A percentile compares a stretch with the other conserved stretches of the same genome.
Evolutionary conservation across 148 eudicot species (phyloP).

Genomic region (Spergularia marina): DNA sequence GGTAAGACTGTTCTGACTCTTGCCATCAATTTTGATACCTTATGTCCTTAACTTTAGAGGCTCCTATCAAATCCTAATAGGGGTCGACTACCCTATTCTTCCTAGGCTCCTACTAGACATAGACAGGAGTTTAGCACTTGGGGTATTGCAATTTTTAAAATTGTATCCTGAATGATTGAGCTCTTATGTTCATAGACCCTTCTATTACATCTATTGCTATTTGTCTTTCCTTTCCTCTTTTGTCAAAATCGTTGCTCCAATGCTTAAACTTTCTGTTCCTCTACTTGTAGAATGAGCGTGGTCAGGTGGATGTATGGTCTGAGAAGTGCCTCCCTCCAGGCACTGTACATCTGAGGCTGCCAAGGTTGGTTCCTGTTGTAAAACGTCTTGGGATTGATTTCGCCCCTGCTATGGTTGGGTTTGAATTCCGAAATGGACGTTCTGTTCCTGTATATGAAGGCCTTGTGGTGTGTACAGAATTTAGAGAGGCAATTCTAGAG

Average conservation of each 20-base stretch:
- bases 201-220: neutral
- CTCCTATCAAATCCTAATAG: too few species aligned
- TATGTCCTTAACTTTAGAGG: too few species aligned
- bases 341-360: constrained; percentile 87
- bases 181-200: neutral
- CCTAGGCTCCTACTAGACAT: too few species aligned
- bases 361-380: constrained; percentile 65
- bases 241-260: neutral
- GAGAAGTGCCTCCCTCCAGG: constrained; percentile 99
- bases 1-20: constrained; percentile 35
- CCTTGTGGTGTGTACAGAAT: constrained; percentile 88
- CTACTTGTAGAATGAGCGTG: constrained; percentile 80
- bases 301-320: constrained; percentile 98
- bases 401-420: constrained; percentile 99
- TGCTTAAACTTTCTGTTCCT: neutral
- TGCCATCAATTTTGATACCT: too few species aligned
- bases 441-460: constrained; percentile 84
- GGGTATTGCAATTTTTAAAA: too few species aligned
- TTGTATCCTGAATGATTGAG: too few species aligned
- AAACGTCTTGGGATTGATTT: constrained; percentile 74
- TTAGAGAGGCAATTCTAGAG: constrained; percentile 73
- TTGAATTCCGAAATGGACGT: constrained; percentile 87
- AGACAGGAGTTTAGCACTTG: too few species aligned
- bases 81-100: too few species aligned
- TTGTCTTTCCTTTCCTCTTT: neutral